A percentile compares a stretch with the other conserved stretches of the same genome.
These are phyloP conservation scores for Populus hybrid DNA, from an alignment of 441 rosid species.

Conservation along the genomic window DNA sequence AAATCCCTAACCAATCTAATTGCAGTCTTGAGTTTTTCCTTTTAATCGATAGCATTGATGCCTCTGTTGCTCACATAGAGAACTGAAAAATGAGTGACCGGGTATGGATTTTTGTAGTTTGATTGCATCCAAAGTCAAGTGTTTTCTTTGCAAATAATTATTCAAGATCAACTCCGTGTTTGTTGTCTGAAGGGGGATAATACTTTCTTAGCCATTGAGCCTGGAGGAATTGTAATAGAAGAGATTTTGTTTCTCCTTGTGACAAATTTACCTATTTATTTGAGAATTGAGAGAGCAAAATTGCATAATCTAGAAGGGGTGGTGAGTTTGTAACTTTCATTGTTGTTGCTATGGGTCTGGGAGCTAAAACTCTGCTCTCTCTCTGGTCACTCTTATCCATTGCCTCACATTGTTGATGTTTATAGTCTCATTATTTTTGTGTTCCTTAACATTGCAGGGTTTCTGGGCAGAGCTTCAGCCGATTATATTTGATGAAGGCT, in stretches of 20 bases:
- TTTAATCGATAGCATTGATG: background rate
- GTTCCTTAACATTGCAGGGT: constrained; percentile 50
- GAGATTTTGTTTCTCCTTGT: background rate
- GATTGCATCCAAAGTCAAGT: background rate
- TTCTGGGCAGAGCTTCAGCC: constrained; percentile 90
- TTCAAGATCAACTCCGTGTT: background rate
- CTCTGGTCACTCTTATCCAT: too few relatives aligned
- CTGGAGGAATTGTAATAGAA: background rate
- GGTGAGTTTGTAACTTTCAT: background rate
- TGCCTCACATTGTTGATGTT: background rate
- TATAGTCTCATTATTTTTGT: background rate
- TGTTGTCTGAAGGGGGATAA: background rate
- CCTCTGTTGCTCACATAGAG: background rate
- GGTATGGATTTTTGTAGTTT: background rate
- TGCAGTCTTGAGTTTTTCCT: background rate
- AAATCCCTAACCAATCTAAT: background rate
- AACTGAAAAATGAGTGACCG: background rate
- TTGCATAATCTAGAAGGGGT: background rate
- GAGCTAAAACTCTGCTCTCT: background rate
- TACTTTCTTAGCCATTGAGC: background rate
- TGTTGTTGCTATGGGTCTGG: background rate
- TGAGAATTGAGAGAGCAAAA: background rate
- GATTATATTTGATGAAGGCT: constrained; percentile 73
- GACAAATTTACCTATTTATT: background rate
- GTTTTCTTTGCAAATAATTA: background rate